Evolutionary conservation across 257 asterid species (phyloP).

Genomic region (Lantana camara): DNA sequence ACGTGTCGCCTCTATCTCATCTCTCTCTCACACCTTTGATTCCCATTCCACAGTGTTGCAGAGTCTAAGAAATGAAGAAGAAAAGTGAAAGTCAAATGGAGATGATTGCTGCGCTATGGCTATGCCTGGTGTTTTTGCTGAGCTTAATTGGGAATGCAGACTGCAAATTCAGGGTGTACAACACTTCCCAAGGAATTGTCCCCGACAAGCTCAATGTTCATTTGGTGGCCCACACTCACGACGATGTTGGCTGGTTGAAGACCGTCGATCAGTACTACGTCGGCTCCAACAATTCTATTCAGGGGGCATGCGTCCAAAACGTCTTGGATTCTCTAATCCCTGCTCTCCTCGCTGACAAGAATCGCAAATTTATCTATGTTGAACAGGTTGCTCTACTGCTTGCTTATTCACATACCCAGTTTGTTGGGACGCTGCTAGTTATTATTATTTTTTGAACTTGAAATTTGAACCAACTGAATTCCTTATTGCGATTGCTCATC

Average conservation of each 20-base stretch:
- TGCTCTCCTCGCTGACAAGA: constrained; percentile 42
- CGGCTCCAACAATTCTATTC: constrained; percentile 42
- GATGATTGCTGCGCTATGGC: constrained; percentile 1
- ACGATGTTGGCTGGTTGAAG: constrained; percentile 45
- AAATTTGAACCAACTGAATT: no score
- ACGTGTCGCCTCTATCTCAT: no score
- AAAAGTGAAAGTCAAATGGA: background rate
- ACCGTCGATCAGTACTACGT: constrained; percentile 43
- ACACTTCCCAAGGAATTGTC: constrained; percentile 40
- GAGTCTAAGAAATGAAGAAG: constrained; percentile 15
- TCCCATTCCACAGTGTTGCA: background rate
- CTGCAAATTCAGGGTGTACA: constrained; percentile 41
- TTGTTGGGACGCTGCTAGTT: no score
- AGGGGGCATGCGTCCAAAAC: constrained; percentile 43
- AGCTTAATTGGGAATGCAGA: constrained; percentile 24
- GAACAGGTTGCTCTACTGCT: constrained; percentile 23
- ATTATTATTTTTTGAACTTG: no score
- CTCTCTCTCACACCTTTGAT: background rate
- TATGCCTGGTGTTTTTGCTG: background rate
- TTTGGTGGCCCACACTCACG: constrained; percentile 44
- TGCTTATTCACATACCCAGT: background rate
- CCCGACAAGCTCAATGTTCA: constrained; percentile 40
- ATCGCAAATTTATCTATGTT: constrained; percentile 36
- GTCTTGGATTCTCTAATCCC: constrained; percentile 42
- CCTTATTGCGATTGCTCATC: background rate